phyloP scores from a whole-genome alignment of 306 rosid genomes.

The Glycyrrhiza uralensis region DNA sequence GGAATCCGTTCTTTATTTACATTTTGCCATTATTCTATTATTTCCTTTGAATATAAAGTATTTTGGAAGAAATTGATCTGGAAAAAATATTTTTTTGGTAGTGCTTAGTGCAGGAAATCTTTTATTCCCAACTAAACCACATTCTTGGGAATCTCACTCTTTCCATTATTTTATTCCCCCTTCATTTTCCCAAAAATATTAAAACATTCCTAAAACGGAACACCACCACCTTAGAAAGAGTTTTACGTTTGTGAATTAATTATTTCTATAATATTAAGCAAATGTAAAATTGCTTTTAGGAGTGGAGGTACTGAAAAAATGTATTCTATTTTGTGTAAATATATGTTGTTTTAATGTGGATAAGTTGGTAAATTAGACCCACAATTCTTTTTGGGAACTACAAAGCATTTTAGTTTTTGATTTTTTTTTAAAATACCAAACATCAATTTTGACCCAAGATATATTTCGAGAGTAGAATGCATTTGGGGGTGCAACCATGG shows the following conservation, averaged over 20 bases:
- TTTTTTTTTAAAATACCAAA: not conserved
- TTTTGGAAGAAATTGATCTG: not conserved
- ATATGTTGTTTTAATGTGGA: not conserved
- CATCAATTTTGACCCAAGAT: not conserved
- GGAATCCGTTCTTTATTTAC: constrained; percentile 8
- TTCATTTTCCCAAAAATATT: too few relatives aligned
- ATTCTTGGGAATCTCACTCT: too few relatives aligned
- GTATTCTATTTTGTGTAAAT: not conserved
- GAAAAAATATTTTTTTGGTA: too few relatives aligned
- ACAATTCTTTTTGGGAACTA: not conserved
- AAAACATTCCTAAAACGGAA: too few relatives aligned
- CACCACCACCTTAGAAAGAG: too few relatives aligned
- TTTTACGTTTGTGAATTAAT: not conserved
- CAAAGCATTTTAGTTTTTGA: not conserved
- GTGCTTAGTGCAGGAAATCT: too few relatives aligned
- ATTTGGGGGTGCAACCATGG: not conserved
- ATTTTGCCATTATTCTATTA: not conserved
- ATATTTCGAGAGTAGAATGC: not conserved
- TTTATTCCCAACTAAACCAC: too few relatives aligned
- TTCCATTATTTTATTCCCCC: too few relatives aligned
- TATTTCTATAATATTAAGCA: not conserved
- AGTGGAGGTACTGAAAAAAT: not conserved
- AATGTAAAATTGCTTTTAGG: not conserved
- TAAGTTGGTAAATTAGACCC: not conserved
- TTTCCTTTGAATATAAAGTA: not conserved